Percentiles rank a stretch among this genome's conserved stretches.
Evolutionary conservation across 768 basidiomycete species (phyloP).

Genomic region (Trametes maxima): DNA sequence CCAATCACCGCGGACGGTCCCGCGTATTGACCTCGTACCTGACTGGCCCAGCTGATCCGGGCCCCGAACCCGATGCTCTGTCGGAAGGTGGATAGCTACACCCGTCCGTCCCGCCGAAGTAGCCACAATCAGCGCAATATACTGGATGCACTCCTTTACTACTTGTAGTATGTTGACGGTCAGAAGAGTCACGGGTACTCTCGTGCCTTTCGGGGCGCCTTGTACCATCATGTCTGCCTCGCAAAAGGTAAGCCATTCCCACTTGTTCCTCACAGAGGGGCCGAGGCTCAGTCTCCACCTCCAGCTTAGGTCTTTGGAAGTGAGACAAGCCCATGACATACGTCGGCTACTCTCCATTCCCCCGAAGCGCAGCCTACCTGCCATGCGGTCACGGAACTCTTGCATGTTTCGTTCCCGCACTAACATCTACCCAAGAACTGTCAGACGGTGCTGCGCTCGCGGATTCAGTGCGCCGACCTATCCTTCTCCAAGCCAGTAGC

Average conservation of each 20-base stretch:
- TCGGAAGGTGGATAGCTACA: neutral
- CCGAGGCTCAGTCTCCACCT: too few relatives aligned
- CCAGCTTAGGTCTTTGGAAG: too few relatives aligned
- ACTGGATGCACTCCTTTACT: too few relatives aligned
- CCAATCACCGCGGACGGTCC: slow-evolving; percentile 6
- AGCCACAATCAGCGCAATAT: neutral
- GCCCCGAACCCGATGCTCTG: neutral
- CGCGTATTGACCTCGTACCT: slow-evolving; percentile 17
- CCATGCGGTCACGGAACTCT: slow-evolving; percentile 15
- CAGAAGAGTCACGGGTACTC: too few relatives aligned
- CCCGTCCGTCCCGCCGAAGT: neutral
- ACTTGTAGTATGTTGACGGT: too few relatives aligned
- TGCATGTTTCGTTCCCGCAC: neutral
- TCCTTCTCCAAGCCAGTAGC: too few relatives aligned
- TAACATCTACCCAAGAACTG: neutral
- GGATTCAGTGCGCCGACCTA: too few relatives aligned
- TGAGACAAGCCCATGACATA: neutral
- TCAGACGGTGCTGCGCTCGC: too few relatives aligned
- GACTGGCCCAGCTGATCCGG: neutral
- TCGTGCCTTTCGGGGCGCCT: too few relatives aligned
- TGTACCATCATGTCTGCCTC: too few relatives aligned
- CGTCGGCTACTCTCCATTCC: neutral
- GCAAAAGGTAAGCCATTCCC: too few relatives aligned
- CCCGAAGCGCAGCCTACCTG: neutral
- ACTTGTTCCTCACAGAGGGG: too few relatives aligned